A percentile compares a stretch with the other conserved stretches of the same genome.
Conservation (phyloP, 2,329 filamentous ascomycete species). For the Alternaria triticina region DNA sequence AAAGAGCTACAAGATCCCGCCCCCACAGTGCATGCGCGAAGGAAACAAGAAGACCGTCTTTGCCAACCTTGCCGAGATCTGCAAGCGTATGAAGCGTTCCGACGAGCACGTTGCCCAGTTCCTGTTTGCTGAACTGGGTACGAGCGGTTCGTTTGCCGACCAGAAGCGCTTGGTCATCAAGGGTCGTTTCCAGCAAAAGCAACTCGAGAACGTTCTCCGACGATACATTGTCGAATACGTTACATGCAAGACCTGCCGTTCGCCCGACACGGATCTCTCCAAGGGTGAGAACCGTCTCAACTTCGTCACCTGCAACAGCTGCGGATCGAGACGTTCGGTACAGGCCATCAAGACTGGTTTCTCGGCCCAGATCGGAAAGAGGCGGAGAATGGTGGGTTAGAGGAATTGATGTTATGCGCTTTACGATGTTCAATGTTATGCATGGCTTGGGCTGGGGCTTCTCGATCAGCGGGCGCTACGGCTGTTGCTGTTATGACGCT, state of each 20-base stretch:
- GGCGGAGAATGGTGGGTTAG: conserved; percentile 91
- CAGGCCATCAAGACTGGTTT: conserved; percentile 99
- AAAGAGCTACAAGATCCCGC: conserved; percentile 99
- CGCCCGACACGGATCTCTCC: conserved; percentile 69
- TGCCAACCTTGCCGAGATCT: conserved; percentile 98
- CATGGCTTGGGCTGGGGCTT: conserved; percentile 29
- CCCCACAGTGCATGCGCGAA: conserved; percentile 98
- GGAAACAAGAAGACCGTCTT: conserved; percentile 99
- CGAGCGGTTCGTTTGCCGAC: conserved; percentile 85
- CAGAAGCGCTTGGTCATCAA: conserved; percentile 96
- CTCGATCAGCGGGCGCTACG: conserved; percentile 23
- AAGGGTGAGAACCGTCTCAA: conserved; percentile 99
- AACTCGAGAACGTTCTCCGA: conserved; percentile 95
- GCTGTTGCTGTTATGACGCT: conserved; percentile 14
- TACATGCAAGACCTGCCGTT: conserved; percentile 91
- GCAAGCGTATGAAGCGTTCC: conserved; percentile 98
- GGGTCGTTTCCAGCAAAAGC: conserved; percentile 99
- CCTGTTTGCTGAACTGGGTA: conserved; percentile 97
- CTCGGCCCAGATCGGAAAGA: conserved; percentile 98
- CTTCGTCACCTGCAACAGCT: conserved; percentile 93
- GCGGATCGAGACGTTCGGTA: conserved; percentile 75
- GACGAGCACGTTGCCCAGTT: conserved; percentile 98
- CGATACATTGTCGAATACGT: conserved; percentile 99
- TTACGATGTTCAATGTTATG: conserved; percentile 30
- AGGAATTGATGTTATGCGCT: conserved; percentile 20